A percentile compares a stretch with the other conserved stretches of the same genome.
These are phyloP conservation scores for Penicillium sp. DNA, from an alignment of 2,329 filamentous ascomycete species.

Conservation along the genomic window DNA sequence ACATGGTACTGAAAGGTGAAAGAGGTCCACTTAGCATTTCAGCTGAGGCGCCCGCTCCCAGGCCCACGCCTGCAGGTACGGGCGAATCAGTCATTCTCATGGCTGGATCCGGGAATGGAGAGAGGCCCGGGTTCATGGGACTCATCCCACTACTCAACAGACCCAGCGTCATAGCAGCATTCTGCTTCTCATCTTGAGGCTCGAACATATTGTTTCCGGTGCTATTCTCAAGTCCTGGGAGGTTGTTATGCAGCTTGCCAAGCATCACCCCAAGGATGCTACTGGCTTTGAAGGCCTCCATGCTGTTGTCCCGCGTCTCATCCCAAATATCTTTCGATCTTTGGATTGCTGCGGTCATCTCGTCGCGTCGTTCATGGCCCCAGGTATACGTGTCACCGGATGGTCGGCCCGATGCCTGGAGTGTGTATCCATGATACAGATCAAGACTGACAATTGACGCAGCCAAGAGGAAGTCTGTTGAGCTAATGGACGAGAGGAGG, in stretches of 20 bases:
- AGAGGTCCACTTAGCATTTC: slow-evolving; percentile 43
- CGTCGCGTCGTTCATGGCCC: slow-evolving; percentile 55
- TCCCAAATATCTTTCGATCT: slow-evolving; percentile 77
- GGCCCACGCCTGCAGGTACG: slow-evolving; percentile 25
- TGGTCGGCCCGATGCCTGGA: slow-evolving; percentile 32
- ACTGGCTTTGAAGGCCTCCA: slow-evolving; percentile 87
- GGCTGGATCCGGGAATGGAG: slow-evolving; percentile 30
- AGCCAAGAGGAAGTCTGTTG: slow-evolving; percentile 81
- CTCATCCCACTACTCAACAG: slow-evolving; percentile 65
- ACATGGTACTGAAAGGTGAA: slow-evolving; percentile 55
- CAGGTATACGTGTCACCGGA: slow-evolving; percentile 48
- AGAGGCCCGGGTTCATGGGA: slow-evolving; percentile 40
- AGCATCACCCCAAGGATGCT: slow-evolving; percentile 81
- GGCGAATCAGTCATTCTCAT: slow-evolving; percentile 31
- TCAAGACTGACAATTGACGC: slow-evolving; percentile 83
- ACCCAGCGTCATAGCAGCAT: slow-evolving; percentile 68
- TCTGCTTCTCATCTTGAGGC: slow-evolving; percentile 59
- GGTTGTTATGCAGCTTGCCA: slow-evolving; percentile 61
- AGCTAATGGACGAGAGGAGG: slow-evolving; percentile 76
- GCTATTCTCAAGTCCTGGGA: slow-evolving; percentile 26
- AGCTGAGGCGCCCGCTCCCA: slow-evolving; percentile 20
- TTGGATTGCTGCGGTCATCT: slow-evolving; percentile 75
- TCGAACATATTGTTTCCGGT: slow-evolving; percentile 31
- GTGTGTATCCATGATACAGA: slow-evolving; percentile 61
- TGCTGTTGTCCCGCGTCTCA: slow-evolving; percentile 69